phyloP scores from a whole-genome alignment of 768 basidiomycete genomes.

The Pleurotus eryngii region DNA sequence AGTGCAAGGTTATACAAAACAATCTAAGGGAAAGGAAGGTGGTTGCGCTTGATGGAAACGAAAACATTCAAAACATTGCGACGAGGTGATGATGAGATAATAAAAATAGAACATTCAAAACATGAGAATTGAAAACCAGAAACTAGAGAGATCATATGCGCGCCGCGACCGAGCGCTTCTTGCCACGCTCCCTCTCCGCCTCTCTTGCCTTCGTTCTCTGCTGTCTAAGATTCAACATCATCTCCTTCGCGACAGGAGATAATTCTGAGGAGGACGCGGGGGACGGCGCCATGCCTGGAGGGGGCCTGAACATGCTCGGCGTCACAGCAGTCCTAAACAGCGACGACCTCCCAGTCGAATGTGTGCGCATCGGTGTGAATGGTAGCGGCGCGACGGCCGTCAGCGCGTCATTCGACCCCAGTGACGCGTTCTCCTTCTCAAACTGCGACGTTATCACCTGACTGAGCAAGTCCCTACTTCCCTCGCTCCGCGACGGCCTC shows the following conservation, averaged over 20 bases:
- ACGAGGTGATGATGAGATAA: too few species aligned
- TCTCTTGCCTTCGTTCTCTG: conserved; percentile 39
- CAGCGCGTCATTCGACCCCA: conserved; percentile 30
- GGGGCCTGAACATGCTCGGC: conserved; percentile 45
- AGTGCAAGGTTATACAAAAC: too few species aligned
- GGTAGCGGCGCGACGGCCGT: conserved; percentile 23
- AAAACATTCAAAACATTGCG: too few species aligned
- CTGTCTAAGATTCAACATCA: conserved; percentile 64
- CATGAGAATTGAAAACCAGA: too few species aligned
- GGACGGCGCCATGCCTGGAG: conserved; percentile 45
- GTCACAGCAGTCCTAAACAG: conserved; percentile 35
- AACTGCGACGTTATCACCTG: conserved; percentile 17
- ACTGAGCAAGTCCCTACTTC: conserved; percentile 5
- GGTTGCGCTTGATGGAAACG: too few species aligned
- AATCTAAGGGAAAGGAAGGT: too few species aligned
- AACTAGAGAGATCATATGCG: too few species aligned
- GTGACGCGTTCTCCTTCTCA: conserved; percentile 40
- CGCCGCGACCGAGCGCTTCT: not conserved
- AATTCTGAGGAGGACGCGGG: conserved; percentile 73
- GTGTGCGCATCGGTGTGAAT: conserved; percentile 43
- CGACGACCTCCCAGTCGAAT: conserved; percentile 28
- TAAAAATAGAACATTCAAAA: too few species aligned
- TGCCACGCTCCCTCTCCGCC: conserved; percentile 24
- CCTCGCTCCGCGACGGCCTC: conserved; percentile 13
- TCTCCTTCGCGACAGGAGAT: conserved; percentile 61